Evolutionary conservation across 75 land plant genomes (phyloP).

Genomic region (Selaginella moellendorffii): DNA sequence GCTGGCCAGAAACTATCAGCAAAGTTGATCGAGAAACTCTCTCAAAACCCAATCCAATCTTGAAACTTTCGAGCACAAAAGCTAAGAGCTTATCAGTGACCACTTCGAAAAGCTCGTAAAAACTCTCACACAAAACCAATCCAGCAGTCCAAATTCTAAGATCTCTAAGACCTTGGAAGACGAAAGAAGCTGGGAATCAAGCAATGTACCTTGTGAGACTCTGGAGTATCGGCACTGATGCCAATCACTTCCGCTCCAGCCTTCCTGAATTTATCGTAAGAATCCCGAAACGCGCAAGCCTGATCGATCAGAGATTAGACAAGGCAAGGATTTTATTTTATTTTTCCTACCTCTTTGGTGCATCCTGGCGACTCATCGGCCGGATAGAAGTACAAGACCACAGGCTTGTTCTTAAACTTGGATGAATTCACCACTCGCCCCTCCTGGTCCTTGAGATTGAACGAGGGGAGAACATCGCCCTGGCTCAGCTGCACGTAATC

Average conservation of each 20-base stretch:
- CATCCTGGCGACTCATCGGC: slow-evolving; percentile 7
- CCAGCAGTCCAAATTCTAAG: too few relatives aligned
- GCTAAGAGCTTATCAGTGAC: too few relatives aligned
- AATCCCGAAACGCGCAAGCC: slow-evolving; percentile 10
- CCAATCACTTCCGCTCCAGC: slow-evolving; percentile 8
- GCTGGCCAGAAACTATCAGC: too few relatives aligned
- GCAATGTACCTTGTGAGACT: slow-evolving; percentile 2
- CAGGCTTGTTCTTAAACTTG: slow-evolving; percentile 7
- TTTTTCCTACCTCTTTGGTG: slow-evolving; percentile 5
- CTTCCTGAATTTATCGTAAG: slow-evolving; percentile 8
- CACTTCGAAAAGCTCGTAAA: too few relatives aligned
- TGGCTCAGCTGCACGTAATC: slow-evolving; percentile 1
- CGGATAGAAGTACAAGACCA: slow-evolving; percentile 3
- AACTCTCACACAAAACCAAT: too few relatives aligned
- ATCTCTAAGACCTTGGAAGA: too few relatives aligned
- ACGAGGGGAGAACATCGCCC: slow-evolving; percentile 5
- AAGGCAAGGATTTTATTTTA: background rate
- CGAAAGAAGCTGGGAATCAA: too few relatives aligned
- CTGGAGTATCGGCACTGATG: background rate
- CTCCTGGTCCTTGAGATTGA: slow-evolving; percentile 1
- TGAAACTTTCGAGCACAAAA: too few relatives aligned
- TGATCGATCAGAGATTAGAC: too few relatives aligned
- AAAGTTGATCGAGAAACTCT: too few relatives aligned
- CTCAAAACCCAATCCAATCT: too few relatives aligned
- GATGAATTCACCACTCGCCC: slow-evolving; percentile 4